Evolutionary conservation across 116 monocot genomes (phyloP).

Genomic region (Dioscorea cayenensis): DNA sequence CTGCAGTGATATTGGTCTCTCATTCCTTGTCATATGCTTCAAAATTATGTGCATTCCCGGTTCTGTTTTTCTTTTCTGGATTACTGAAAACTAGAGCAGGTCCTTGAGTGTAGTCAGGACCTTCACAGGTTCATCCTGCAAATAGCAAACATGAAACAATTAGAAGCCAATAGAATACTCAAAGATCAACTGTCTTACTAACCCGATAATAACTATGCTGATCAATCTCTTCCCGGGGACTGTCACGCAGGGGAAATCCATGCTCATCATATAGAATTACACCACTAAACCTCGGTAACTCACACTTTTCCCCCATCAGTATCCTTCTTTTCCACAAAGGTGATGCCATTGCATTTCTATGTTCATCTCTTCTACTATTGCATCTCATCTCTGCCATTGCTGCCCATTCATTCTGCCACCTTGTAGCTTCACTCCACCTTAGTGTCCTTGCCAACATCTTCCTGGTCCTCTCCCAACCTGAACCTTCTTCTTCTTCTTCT

Average conservation of each 20-base stretch:
- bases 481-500: background rate
- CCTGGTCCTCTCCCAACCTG: background rate
- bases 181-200: too few relatives aligned
- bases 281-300: slow-evolving; percentile 52
- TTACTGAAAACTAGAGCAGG: background rate
- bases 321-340: slow-evolving; percentile 57
- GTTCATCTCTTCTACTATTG: background rate
- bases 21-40: too few relatives aligned
- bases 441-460: background rate
- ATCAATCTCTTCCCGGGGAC: background rate
- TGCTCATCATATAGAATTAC: slow-evolving; percentile 54
- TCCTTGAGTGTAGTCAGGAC: background rate
- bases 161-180: too few relatives aligned
- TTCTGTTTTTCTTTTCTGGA: too few relatives aligned
- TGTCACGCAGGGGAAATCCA: slow-evolving; percentile 20
- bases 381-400: background rate
- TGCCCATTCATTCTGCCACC: background rate
- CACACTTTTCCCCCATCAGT: slow-evolving; percentile 53
- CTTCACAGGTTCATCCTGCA: background rate
- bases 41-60: too few relatives aligned
- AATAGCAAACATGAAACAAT: background rate
- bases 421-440: background rate
- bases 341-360: slow-evolving; percentile 6
- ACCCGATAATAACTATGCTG: background rate
- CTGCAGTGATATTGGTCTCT: too few relatives aligned